Base-by-base conservation (phyloP, 2,329 filamentous ascomycete genomes). In the Eutypa lata region DNA sequence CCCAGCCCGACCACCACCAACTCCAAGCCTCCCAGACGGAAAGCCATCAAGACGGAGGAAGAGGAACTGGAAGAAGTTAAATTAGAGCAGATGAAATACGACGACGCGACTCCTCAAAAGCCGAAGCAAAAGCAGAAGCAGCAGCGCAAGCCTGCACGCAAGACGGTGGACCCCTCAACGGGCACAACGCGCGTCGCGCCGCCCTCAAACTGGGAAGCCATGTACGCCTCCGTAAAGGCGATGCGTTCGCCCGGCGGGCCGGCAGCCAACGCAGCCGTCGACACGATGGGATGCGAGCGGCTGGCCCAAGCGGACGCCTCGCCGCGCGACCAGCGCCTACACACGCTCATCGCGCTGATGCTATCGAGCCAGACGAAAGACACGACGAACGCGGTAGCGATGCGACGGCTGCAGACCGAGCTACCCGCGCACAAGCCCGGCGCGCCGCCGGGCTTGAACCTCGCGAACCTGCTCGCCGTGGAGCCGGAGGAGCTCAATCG, bases 261-360 rank as follows among this genome's bases (percentile, higher is more conserved):
- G 73, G 73, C 88, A 67, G 67, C 81, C 75, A 71, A 88, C 81
- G 94, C 94, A 1, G 89, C 93, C 0, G 94, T 99, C 11, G 94
- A 99, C 70, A 97, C 93, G 0, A 97, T 97, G 92, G 94, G 94
- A 11, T 99, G 94, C 71, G 91, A 91, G 71, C 82, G 83, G 7
- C 78, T 94, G 10, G 89, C 89, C 2, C 73, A 79, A 47, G 68
- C 73, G 16, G 70, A 62, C 1, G 77, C 80, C 11, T 77, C 73
- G 53, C 67, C 76, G 24, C 76, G 73, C 53, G 81, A 83, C 65
- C 84, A 85, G 67, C 82, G 92, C 7, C 92, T 95, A 63, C 92
- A 97, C 65, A 96, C 90, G 3, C 81, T 97, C 28, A 79, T 96
- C 38, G 84, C 91, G 14, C 77, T 97, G 57, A 96, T 97, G 92